A percentile compares a stretch with the other conserved stretches of the same genome.
phyloP scores from a whole-genome alignment of 2,329 filamentous ascomycete species.

The Phialophora expanda region DNA sequence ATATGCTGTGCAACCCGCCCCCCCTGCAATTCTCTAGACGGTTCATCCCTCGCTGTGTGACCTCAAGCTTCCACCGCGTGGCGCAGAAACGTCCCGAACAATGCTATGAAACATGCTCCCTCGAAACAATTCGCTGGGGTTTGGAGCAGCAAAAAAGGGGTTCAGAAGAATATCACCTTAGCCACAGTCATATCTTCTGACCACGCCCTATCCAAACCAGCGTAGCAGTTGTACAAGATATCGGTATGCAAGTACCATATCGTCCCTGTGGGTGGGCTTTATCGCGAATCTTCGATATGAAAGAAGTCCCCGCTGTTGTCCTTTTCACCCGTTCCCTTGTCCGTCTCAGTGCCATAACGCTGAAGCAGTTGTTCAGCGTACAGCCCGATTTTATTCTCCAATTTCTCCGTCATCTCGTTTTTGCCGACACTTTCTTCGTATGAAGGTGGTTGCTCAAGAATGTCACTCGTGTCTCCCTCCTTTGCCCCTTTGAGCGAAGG shows the following conservation, averaged over 20 bases:
- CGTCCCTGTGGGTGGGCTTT: not conserved
- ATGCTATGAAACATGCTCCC: not conserved
- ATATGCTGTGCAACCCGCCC: constrained; percentile 6
- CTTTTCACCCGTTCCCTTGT: constrained; percentile 6
- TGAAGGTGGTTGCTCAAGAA: constrained; percentile 37
- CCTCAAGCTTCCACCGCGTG: not conserved
- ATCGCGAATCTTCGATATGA: constrained; percentile 29
- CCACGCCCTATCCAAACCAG: not conserved
- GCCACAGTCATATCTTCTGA: not conserved
- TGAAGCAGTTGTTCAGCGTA: constrained; percentile 38
- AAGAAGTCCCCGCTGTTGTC: constrained; percentile 12
- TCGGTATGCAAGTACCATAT: not conserved
- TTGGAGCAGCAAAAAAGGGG: not conserved
- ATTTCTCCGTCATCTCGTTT: constrained; percentile 51
- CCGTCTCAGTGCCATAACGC: constrained; percentile 30
- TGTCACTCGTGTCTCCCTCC: constrained; percentile 12
- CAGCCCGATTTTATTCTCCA: constrained; percentile 38
- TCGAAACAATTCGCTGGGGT: not conserved
- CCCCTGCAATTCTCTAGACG: not conserved
- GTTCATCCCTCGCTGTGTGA: constrained; percentile 8
- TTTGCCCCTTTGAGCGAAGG: constrained; percentile 36
- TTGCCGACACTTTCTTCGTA: constrained; percentile 45
- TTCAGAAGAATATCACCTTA: not conserved
- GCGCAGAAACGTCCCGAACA: not conserved
- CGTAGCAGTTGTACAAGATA: not conserved